phyloP scores from a whole-genome alignment of 345 rosid species.

The Pistacia integerrima region DNA sequence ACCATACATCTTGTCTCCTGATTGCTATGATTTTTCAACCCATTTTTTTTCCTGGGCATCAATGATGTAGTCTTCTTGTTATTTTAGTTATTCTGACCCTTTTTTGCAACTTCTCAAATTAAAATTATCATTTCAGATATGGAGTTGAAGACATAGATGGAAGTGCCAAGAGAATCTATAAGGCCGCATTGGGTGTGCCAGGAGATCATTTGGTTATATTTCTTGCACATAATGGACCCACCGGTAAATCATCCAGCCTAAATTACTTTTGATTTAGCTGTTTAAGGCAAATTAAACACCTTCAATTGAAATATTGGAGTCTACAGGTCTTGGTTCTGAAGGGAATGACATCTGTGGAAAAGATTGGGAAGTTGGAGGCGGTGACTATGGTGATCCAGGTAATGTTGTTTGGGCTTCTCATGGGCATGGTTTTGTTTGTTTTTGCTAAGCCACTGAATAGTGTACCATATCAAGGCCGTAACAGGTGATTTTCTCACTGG shows the following conservation, averaged over 20 bases:
- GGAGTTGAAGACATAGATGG: slow-evolving; percentile 70
- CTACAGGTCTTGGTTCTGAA: slow-evolving; percentile 79
- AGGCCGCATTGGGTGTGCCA: slow-evolving; percentile 62
- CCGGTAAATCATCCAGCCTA: slow-evolving; percentile 46
- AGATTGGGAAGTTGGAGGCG: slow-evolving; percentile 74
- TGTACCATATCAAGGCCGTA: not conserved
- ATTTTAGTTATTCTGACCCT: not conserved
- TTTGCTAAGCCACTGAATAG: not conserved
- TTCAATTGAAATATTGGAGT: not conserved
- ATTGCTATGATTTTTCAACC: not conserved
- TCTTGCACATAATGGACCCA: slow-evolving; percentile 91
- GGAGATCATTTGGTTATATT: slow-evolving; percentile 71
- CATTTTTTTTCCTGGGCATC: too few relatives aligned
- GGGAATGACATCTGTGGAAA: slow-evolving; percentile 76
- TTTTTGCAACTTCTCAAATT: slow-evolving; percentile 10
- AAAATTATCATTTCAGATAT: slow-evolving; percentile 46
- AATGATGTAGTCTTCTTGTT: slow-evolving; percentile 2
- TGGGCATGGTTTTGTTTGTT: not conserved
- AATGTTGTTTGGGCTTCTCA: slow-evolving; percentile 13
- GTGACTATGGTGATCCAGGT: slow-evolving; percentile 97
- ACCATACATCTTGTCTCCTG: not conserved
- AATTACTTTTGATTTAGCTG: slow-evolving; percentile 9
- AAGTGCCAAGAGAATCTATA: slow-evolving; percentile 61
- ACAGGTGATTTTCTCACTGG: not conserved
- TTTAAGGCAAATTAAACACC: slow-evolving; percentile 6